These are phyloP conservation scores for Cercospora janseana DNA, from an alignment of 2,329 filamentous ascomycete species.

Conservation along the genomic window DNA sequence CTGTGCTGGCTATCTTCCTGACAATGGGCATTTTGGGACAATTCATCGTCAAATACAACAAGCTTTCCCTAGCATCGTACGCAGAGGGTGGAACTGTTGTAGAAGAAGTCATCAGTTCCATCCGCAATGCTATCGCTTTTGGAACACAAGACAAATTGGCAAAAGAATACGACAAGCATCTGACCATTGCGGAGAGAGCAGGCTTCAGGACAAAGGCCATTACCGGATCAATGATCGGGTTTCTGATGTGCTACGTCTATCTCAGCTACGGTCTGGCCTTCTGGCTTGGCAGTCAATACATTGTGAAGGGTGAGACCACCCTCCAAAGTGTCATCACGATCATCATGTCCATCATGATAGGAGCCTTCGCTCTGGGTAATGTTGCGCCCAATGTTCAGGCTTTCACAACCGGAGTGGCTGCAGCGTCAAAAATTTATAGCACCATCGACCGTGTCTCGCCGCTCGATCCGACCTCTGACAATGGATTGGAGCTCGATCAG, in stretches of 20 bases:
- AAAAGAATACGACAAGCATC: constrained; percentile 74
- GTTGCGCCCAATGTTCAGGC: constrained; percentile 82
- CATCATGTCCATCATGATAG: constrained; percentile 87
- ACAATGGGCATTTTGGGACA: constrained; percentile 71
- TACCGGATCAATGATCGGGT: constrained; percentile 74
- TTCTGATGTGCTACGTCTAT: constrained; percentile 81
- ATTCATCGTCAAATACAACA: constrained; percentile 79
- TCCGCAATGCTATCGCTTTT: constrained; percentile 89
- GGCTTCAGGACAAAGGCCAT: constrained; percentile 73
- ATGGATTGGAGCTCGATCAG: constrained; percentile 69
- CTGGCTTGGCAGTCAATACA: constrained; percentile 78
- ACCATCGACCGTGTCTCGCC: constrained; percentile 89
- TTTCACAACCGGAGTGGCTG: constrained; percentile 78
- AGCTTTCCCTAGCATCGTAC: constrained; percentile 73
- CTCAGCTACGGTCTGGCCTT: constrained; percentile 85
- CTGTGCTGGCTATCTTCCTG: constrained; percentile 74
- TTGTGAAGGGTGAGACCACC: constrained; percentile 63
- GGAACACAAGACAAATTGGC: constrained; percentile 92
- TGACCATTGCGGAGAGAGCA: constrained; percentile 69
- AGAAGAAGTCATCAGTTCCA: constrained; percentile 91
- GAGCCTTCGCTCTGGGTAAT: constrained; percentile 86
- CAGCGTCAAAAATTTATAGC: constrained; percentile 86
- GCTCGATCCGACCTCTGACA: constrained; percentile 69
- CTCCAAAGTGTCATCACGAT: constrained; percentile 77
- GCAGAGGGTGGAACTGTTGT: constrained; percentile 82